Percentiles rank a stretch among this genome's conserved stretches.
These are phyloP conservation scores for Aspergillus piperis DNA, from an alignment of 2,329 filamentous ascomycete genomes.

Conservation along the genomic window DNA sequence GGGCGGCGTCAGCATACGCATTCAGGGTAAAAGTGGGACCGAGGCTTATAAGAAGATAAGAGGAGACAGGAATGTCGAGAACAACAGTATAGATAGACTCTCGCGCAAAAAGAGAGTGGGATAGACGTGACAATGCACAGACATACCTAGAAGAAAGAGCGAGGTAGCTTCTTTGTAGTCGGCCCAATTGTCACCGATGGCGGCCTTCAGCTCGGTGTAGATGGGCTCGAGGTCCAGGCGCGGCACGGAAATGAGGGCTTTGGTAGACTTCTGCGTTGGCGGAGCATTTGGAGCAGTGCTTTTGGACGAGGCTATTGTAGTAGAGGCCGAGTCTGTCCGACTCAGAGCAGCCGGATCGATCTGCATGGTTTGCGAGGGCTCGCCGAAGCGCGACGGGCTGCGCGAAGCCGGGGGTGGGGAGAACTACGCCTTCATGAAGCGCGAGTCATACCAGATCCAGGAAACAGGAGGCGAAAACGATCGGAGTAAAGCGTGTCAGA, in stretches of 20 bases:
- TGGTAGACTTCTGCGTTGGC: slow-evolving; percentile 50
- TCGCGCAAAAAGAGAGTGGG: no score
- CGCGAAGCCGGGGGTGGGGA: slow-evolving; percentile 41
- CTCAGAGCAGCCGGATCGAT: slow-evolving; percentile 49
- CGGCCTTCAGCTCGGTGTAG: slow-evolving; percentile 62
- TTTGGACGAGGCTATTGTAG: slow-evolving; percentile 35
- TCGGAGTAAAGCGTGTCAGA: neutral
- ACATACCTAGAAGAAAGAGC: slow-evolving; percentile 59
- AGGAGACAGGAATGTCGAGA: neutral
- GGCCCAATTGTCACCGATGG: slow-evolving; percentile 61
- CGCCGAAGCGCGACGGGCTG: slow-evolving; percentile 39
- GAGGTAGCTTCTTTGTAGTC: slow-evolving; percentile 61
- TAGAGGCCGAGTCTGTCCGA: slow-evolving; percentile 43
- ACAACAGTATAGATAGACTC: neutral
- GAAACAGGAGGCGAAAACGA: slow-evolving; percentile 13
- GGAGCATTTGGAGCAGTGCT: slow-evolving; percentile 30
- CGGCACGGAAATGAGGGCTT: slow-evolving; percentile 55
- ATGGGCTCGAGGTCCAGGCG: slow-evolving; percentile 65
- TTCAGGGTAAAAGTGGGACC: neutral
- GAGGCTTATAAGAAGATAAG: neutral
- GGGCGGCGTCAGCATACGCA: slow-evolving; percentile 23
- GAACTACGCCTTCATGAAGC: slow-evolving; percentile 44
- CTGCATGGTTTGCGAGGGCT: slow-evolving; percentile 42
- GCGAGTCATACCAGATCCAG: slow-evolving; percentile 21
- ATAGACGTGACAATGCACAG: neutral